Percentiles rank a stretch among this genome's conserved stretches.
phyloP scores from a whole-genome alignment of 495 filamentous ascomycete species.

The Neurospora hispaniola region DNA sequence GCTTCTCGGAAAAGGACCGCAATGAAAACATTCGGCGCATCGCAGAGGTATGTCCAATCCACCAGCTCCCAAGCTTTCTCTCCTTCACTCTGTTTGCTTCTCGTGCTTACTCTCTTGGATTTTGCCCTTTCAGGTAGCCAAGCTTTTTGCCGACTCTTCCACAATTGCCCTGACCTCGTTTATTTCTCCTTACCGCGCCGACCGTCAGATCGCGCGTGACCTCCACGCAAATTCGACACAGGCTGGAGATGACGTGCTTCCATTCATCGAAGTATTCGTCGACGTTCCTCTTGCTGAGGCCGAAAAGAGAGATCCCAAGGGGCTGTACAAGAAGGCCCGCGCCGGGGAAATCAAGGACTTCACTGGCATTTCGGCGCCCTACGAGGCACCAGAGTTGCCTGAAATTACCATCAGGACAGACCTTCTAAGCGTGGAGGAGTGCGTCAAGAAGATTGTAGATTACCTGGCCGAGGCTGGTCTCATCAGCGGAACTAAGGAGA shows the following conservation, averaged over 20 bases:
- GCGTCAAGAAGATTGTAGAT: slow-evolving; percentile 68
- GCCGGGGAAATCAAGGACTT: slow-evolving; percentile 93
- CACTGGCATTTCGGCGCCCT: slow-evolving; percentile 86
- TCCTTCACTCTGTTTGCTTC: not conserved
- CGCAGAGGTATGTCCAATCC: slow-evolving; percentile 50
- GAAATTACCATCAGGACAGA: slow-evolving; percentile 79
- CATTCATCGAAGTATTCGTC: slow-evolving; percentile 89
- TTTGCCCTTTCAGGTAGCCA: slow-evolving; percentile 54
- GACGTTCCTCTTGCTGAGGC: slow-evolving; percentile 82
- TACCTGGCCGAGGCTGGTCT: slow-evolving; percentile 54
- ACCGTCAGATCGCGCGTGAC: slow-evolving; percentile 69
- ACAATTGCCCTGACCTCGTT: slow-evolving; percentile 88
- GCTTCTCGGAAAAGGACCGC: slow-evolving; percentile 84
- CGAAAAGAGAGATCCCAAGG: slow-evolving; percentile 94
- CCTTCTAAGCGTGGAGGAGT: slow-evolving; percentile 70
- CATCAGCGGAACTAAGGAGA: slow-evolving; percentile 26
- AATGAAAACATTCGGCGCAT: slow-evolving; percentile 97
- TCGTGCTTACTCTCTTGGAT: not conserved
- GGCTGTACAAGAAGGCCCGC: slow-evolving; percentile 91
- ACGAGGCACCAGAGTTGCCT: slow-evolving; percentile 77
- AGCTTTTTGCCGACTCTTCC: slow-evolving; percentile 85
- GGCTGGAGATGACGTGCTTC: slow-evolving; percentile 46
- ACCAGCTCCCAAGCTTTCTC: not conserved
- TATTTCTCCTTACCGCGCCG: slow-evolving; percentile 86
- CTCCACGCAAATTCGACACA: slow-evolving; percentile 53